Conservation (phyloP, 208 protist species). For the Wallacemonas sp. region DNA sequence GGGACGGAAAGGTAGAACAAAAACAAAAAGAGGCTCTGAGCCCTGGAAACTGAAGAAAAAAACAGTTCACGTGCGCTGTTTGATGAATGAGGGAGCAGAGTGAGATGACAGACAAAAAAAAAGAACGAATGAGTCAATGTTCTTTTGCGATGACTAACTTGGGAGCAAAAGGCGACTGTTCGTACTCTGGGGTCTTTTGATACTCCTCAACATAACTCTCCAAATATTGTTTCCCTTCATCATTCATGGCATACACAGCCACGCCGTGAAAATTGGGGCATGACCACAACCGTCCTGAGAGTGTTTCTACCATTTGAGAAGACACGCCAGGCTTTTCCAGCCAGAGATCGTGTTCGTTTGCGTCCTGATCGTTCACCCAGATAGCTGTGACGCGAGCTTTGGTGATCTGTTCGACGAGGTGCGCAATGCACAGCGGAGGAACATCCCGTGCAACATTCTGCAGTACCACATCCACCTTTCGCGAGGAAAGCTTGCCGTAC, state of each 20-base stretch:
- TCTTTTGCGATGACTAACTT: slow-evolving; percentile 46
- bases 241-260: slow-evolving; percentile 50
- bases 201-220: slow-evolving; percentile 41
- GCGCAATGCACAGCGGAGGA: slow-evolving; percentile 62
- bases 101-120: no score
- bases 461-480: slow-evolving; percentile 55
- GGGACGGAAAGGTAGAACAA: no score
- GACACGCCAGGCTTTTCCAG: slow-evolving; percentile 62
- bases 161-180: slow-evolving; percentile 37
- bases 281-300: slow-evolving; percentile 57
- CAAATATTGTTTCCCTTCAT: slow-evolving; percentile 50
- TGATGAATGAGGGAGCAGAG: no score
- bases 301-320: slow-evolving; percentile 23
- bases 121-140: slow-evolving; percentile 10
- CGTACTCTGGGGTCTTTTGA: slow-evolving; percentile 30
- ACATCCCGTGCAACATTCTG: slow-evolving; percentile 56
- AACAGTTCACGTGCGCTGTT: no score
- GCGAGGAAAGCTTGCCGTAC: slow-evolving; percentile 59
- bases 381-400: slow-evolving; percentile 50
- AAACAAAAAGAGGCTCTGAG: no score
- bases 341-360: slow-evolving; percentile 53
- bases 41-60: no score
- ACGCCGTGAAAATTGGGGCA: slow-evolving; percentile 66
- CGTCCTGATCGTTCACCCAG: slow-evolving; percentile 30
- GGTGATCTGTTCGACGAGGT: slow-evolving; percentile 67